These are phyloP conservation scores for Phaeosphaeriaceae sp. DNA, from an alignment of 2,329 filamentous ascomycete species.

Conservation along the genomic window DNA sequence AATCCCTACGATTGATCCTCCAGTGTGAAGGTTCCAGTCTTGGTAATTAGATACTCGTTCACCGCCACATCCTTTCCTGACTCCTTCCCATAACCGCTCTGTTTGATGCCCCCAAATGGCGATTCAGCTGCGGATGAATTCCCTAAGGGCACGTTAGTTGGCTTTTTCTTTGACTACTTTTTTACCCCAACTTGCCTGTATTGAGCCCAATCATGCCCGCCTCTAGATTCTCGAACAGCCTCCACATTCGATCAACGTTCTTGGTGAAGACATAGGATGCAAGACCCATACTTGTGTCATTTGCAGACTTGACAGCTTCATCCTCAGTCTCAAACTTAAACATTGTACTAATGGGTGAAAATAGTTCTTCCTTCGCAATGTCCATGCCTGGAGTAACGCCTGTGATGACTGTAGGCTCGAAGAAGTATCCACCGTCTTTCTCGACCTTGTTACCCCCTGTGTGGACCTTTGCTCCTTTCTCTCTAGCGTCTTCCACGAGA, in stretches of 20 bases:
- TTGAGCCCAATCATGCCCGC: constrained; percentile 74
- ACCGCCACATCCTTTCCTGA: constrained; percentile 70
- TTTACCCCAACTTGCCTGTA: constrained; percentile 52
- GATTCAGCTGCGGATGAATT: constrained; percentile 70
- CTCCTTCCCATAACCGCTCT: constrained; percentile 72
- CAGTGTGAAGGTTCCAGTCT: constrained; percentile 69
- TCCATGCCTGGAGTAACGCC: constrained; percentile 66
- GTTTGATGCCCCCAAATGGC: constrained; percentile 72
- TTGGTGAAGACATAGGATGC: constrained; percentile 74
- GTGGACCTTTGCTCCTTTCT: constrained; percentile 67
- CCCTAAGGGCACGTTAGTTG: constrained; percentile 45
- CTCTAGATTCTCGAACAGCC: constrained; percentile 70
- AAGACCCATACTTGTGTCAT: constrained; percentile 68
- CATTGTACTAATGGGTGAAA: constrained; percentile 68
- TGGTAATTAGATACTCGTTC: constrained; percentile 67
- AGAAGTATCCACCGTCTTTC: constrained; percentile 66
- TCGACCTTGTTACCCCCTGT: constrained; percentile 63
- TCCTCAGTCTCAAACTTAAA: constrained; percentile 71
- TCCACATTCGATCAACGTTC: constrained; percentile 69
- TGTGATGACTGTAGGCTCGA: constrained; percentile 70
- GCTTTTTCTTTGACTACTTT: not conserved
- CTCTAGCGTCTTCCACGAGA: constrained; percentile 69
- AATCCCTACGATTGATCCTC: constrained; percentile 43
- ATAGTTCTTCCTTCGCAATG: constrained; percentile 65
- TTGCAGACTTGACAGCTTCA: constrained; percentile 65